A percentile compares a stretch with the other conserved stretches of the same genome.
Conservation (phyloP, 371 early-diverging fungal species). For the Apophysomyces ossiformis region DNA sequence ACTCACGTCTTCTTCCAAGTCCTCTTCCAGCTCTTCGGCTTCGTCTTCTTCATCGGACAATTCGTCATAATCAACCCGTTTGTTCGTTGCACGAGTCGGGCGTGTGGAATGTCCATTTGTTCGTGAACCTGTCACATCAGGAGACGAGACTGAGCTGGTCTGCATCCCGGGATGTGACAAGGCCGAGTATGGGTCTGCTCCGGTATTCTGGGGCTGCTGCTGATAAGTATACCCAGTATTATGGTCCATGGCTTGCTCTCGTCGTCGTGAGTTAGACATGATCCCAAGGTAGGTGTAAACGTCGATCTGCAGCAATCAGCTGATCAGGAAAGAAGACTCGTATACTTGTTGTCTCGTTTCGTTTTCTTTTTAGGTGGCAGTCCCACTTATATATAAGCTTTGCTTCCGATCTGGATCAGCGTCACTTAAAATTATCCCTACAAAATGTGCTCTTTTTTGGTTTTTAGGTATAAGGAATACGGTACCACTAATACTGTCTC, state of each 20-base stretch:
- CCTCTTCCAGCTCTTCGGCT: constrained; percentile 5
- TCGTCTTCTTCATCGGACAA: constrained; percentile 44
- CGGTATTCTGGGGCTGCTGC: constrained; percentile 9
- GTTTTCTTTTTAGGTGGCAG: constrained; percentile 12
- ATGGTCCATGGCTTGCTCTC: constrained; percentile 9
- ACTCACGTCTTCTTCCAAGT: constrained; percentile 26
- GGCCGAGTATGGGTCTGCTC: background rate
- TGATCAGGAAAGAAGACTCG: constrained; percentile 10
- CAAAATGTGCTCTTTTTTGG: background rate
- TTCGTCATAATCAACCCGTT: constrained; percentile 45
- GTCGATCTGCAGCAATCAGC: constrained; percentile 11
- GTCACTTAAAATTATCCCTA: constrained; percentile 10
- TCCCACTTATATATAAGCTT: constrained; percentile 2
- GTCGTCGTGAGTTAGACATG: constrained; percentile 10
- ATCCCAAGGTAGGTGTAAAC: constrained; percentile 9
- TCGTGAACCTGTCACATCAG: background rate
- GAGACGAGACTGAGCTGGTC: background rate
- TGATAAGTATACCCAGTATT: constrained; percentile 11
- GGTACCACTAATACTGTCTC: background rate
- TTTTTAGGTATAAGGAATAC: background rate
- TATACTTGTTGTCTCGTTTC: constrained; percentile 10
- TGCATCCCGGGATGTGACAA: constrained; percentile 9
- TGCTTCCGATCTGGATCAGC: constrained; percentile 12
- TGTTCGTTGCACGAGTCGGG: constrained; percentile 21
- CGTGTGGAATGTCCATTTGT: constrained; percentile 7